Evolutionary conservation across 371 early-diverging fungal genomes (phyloP), one percentile per base, ranked within the genome.

Genomic region (Mucor saturninus): DNA sequence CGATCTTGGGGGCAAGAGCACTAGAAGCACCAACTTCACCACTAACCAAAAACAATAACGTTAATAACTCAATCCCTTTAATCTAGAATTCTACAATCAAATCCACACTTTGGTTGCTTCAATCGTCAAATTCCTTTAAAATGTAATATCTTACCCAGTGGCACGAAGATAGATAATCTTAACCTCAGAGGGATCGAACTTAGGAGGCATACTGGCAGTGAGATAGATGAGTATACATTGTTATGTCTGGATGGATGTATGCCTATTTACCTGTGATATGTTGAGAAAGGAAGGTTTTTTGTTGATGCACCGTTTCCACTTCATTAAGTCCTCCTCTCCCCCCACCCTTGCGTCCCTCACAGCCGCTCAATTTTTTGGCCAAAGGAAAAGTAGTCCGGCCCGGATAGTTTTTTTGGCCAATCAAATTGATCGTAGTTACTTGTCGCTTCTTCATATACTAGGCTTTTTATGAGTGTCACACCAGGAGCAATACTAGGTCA

Each of bases 1-100:
- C 99, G 70, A 98, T 93, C 90, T 96, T 98, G 79, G 98, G 99
- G 60, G 99, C 98, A 61, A 99, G 94, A 59, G 97, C 95, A 68
- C 96, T 93, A 73, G 98, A 95, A 83, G 99, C 97, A 83, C 98
- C 96, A 75, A 97, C 69, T 73, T 81, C 81, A 76, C 81, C 81
- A 77, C 79, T 68, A 67, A 64, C 26, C 32, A 30, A 46, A 21
- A 15, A 21, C 10, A 14, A 43, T 15, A 43, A 35, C 8, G 8
- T 35, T 98, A 57, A 14, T 42, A 26, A 48, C 21, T 48, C 5
- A 21, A 48, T 48, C 6, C 3, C 2, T 9, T 2, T 28, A 15
- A 21, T 14, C 21, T 30, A 29, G 13, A 50, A 50, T 10, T 30
- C 21, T 21, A 21, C 50, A 26, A 1, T 50, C 31, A 50, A 46